Base-by-base conservation (phyloP, 1,284 basidiomycete species). In the Stygiomarasmius scandens region DNA sequence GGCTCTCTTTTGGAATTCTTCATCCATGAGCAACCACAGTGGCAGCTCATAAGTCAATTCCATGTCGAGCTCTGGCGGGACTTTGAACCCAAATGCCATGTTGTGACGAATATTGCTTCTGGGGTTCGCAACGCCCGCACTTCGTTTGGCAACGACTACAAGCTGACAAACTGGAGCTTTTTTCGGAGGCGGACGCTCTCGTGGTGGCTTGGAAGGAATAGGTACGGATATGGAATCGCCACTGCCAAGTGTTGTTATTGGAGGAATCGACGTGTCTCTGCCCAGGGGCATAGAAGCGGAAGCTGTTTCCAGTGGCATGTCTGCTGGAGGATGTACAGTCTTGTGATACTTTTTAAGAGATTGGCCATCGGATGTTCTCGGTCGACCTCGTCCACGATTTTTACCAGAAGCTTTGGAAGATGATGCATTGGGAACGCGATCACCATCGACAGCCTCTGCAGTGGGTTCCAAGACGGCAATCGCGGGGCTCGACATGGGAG, bases 41-140 rank as follows among this genome's bases (percentile, higher is more conserved):
- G 82, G 82, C 52, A 82, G 67, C 64, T 78, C 73, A 60, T 80
- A 84, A 58, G 83, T 80, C 58, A 72, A 70, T 27, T 77, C 65
- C 56, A 75, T 71, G 62, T 82, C 81, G 9, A 82, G 60, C 53
- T 73, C 77, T 0, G 63, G 68, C 1, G 83, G 81, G 6, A 83
- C 72, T 53, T 78, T 78, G 46, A 74, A 50, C n/a, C 60, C 60
- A 56, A 58, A 61, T 14, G 60, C 60, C 4, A 47, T 25, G 27
- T 52, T 29, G 51, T 61, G 54, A 36, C 60, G 52, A 16, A 41
- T 41, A 41, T 16, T 56, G 51, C 32, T 50, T 50, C 24, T 41
- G 38, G 9, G 32, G 20, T 23, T 43, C 44, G 29, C 23, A 34
- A 2, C 43, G 34, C 34, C 29, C 12, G 12, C 46, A 38, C 24